These are phyloP conservation scores for Beauveria caledonica DNA, from an alignment of 2,329 filamentous ascomycete species.

Conservation along the genomic window DNA sequence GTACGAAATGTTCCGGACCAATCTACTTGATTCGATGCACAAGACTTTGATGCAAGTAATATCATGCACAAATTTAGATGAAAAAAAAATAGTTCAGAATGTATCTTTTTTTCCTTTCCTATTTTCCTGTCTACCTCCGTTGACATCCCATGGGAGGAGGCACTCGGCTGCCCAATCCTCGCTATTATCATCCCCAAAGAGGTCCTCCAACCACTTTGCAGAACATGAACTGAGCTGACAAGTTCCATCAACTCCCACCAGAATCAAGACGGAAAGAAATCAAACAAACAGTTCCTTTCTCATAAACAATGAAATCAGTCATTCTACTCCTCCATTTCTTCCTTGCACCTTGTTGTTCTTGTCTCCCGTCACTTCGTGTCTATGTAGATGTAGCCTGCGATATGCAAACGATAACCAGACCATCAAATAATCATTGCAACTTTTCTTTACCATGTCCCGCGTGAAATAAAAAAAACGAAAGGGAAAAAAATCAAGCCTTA, in stretches of 20 bases:
- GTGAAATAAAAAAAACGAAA: constrained; percentile 10
- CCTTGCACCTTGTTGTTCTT: not conserved
- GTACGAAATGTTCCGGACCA: too few relatives aligned
- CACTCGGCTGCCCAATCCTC: not conserved
- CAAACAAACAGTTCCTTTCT: not conserved
- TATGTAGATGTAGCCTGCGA: constrained; percentile 9
- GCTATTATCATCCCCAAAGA: not conserved
- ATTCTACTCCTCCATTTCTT: not conserved
- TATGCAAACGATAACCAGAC: constrained; percentile 13
- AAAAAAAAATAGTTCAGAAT: not conserved
- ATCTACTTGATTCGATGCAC: not conserved
- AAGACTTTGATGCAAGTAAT: too few relatives aligned
- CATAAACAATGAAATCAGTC: not conserved
- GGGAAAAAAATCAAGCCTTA: constrained; percentile 3
- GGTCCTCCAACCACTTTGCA: constrained; percentile 10
- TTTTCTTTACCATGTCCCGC: constrained; percentile 14
- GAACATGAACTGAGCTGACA: too few relatives aligned
- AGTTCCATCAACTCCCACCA: not conserved
- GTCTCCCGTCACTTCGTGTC: constrained; percentile 1
- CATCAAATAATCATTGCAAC: constrained; percentile 13
- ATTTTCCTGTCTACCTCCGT: constrained; percentile 7
- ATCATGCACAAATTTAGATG: not conserved
- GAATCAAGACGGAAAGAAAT: not conserved
- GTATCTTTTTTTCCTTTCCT: not conserved
- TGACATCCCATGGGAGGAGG: not conserved